These are phyloP conservation scores for Coemansia biformis DNA, from an alignment of 192 early-diverging fungal genomes.

Conservation along the genomic window DNA sequence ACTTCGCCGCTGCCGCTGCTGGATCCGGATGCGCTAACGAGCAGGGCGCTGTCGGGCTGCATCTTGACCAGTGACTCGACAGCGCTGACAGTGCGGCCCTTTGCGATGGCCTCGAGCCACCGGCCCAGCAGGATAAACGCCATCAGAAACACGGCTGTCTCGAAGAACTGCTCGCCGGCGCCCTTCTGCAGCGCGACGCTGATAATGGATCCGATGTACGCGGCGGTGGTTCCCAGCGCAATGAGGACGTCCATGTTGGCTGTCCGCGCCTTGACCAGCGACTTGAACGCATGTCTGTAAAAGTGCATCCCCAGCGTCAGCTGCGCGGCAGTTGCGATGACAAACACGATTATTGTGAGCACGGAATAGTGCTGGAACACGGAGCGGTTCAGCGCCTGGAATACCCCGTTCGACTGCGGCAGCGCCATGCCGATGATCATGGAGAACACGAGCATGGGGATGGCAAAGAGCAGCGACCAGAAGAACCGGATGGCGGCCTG, in stretches of 20 bases:
- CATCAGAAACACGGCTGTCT: constrained; percentile 87
- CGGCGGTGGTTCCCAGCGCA: constrained; percentile 76
- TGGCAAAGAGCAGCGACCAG: constrained; percentile 60
- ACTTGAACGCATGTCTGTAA: constrained; percentile 71
- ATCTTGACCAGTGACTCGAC: constrained; percentile 65
- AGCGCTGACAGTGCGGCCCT: constrained; percentile 77
- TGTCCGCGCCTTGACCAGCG: constrained; percentile 63
- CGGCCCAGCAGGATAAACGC: constrained; percentile 88
- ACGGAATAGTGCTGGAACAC: constrained; percentile 37
- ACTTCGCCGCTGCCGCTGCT: constrained; percentile 4
- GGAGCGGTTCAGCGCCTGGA: constrained; percentile 14
- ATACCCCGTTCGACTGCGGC: constrained; percentile 1
- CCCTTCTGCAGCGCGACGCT: constrained; percentile 52
- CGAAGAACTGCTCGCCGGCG: constrained; percentile 81
- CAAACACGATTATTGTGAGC: constrained; percentile 27
- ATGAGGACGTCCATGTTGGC: constrained; percentile 97
- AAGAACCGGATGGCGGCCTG: constrained; percentile 65
- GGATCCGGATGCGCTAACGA: too few species aligned
- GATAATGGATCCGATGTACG: constrained; percentile 73
- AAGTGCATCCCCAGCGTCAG: constrained; percentile 81
- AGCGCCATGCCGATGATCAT: constrained; percentile 57
- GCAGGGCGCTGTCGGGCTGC: constrained; percentile 48
- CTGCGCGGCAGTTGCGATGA: constrained; percentile 80
- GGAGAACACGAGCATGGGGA: constrained; percentile 67
- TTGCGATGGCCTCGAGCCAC: constrained; percentile 90